Conservation (phyloP, 495 filamentous ascomycete genomes). For the Aspergillus indologenus region DNA sequence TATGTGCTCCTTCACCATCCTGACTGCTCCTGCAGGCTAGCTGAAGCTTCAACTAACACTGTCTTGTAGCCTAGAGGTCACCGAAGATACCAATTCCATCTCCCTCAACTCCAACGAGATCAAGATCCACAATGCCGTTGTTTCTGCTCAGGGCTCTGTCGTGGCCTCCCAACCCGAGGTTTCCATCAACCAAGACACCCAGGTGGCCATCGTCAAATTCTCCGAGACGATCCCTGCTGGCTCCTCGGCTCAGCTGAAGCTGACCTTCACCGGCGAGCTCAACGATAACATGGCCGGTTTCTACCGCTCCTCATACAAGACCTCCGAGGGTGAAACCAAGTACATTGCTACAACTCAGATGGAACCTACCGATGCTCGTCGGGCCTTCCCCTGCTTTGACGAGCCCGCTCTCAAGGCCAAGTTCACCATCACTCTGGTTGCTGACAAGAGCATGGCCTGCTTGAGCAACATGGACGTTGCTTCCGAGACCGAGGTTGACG, state of each 20-base stretch:
- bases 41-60: slow-evolving; percentile 10
- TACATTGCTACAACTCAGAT: slow-evolving; percentile 66
- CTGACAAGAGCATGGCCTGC: slow-evolving; percentile 60
- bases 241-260: slow-evolving; percentile 56
- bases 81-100: slow-evolving; percentile 80
- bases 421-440: slow-evolving; percentile 63
- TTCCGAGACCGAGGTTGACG: slow-evolving; percentile 53
- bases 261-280: slow-evolving; percentile 58
- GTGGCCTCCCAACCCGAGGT: slow-evolving; percentile 52
- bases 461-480: slow-evolving; percentile 69
- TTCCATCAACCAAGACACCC: slow-evolving; percentile 54
- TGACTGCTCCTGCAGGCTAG: neutral
- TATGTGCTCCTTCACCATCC: slow-evolving; percentile 30
- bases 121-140: slow-evolving; percentile 71
- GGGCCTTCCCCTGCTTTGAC: slow-evolving; percentile 69
- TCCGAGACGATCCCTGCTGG: slow-evolving; percentile 54
- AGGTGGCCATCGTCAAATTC: slow-evolving; percentile 61
- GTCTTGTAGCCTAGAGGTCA: slow-evolving; percentile 64
- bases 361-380: slow-evolving; percentile 63
- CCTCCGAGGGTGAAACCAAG: slow-evolving; percentile 50
- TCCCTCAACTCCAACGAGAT: slow-evolving; percentile 85
- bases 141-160: slow-evolving; percentile 48
- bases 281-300: slow-evolving; percentile 70
- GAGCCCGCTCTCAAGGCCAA: slow-evolving; percentile 67
- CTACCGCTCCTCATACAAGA: slow-evolving; percentile 65